Conservation (phyloP, 1,284 basidiomycete genomes). For the Papiliotrema laurentii region DNA sequence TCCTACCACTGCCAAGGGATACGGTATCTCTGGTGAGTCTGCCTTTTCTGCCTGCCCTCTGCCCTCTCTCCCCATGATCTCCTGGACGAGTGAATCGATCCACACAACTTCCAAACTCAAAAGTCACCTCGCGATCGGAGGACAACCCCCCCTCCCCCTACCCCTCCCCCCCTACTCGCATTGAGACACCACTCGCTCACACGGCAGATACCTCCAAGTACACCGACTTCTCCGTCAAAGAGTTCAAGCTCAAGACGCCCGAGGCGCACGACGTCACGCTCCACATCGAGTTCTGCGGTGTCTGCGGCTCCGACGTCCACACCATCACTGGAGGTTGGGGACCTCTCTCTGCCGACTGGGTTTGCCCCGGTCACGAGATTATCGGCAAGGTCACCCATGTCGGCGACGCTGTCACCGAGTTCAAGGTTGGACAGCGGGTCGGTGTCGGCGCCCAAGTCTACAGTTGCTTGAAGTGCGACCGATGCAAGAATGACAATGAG, state of each 20-base stretch:
- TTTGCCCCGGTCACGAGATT: conserved; percentile 58
- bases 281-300: conserved; percentile 61
- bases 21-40: conserved; percentile 28
- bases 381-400: conserved; percentile 57
- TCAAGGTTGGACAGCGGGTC: conserved; percentile 61
- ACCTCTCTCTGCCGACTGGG: conserved; percentile 29
- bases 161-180: no score
- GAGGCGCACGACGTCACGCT: conserved; percentile 54
- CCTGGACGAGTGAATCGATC: no score
- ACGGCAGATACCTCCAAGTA: conserved; percentile 30
- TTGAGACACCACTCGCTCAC: background rate
- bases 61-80: no score
- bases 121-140: no score
- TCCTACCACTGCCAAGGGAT: conserved; percentile 22
- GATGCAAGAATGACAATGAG: conserved; percentile 57
- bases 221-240: conserved; percentile 32
- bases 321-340: conserved; percentile 56
- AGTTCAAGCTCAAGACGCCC: conserved; percentile 31
- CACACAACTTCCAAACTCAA: no score
- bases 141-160: no score
- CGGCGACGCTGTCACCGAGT: conserved; percentile 55
- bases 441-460: conserved; percentile 62
- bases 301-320: conserved; percentile 51
- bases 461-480: conserved; percentile 54
- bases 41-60: background rate